Evolutionary conservation across 2,329 filamentous ascomycete genomes (phyloP), one percentile per base, ranked within the genome.

Genomic region (Pezicula radicicola): DNA sequence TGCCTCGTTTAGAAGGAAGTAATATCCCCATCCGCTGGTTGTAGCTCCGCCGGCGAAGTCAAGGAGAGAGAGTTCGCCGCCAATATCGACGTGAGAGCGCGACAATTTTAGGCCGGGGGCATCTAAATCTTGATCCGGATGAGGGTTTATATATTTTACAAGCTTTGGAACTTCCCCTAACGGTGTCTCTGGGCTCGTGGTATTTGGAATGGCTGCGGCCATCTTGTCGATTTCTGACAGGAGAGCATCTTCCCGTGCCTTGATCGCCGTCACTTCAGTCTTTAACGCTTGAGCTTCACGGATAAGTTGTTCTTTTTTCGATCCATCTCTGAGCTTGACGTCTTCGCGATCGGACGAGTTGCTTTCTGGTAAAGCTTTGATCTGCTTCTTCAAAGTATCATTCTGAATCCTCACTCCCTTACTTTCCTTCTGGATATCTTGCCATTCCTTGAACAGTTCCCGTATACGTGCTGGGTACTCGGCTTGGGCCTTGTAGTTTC

Each of bases 21-120:
- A 99, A 90, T 91, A 99, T 1, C 94, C 94, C 93, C 93, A 99
- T 36, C 94, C 94, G 3, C 87, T 89, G 1, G 90, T 86, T n/a
- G 81, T 84, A 2, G 87, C 87, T 5, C 91, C 91, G 53, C 81
- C 85, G 5, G 87, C 77, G 65, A 99, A 97, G 72, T 99, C 93
- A 48, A 99, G 77, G n/a, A 99, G 79, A 33, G 87, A 85, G n/a
- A 99, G 81, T 64, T 91, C 83, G 4, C 84, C 78, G 30, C 94
- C 94, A 60, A 99, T 93, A 60, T 93, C 81, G 7, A 94, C 88
- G 68, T 97, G 92, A 0, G 89, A 93, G 40, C 83, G 78, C 80
- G 80, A 85, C 6, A 80, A 47, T 49, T 55, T 64, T 56, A 60
- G 33, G 27, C 3, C 25, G 8, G 2, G 68, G 3, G 69, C 68